Evolutionary conservation across 169 alveolate species (phyloP), one percentile per base, ranked within the genome.

Genomic region (Plasmodium blacklocki): DNA sequence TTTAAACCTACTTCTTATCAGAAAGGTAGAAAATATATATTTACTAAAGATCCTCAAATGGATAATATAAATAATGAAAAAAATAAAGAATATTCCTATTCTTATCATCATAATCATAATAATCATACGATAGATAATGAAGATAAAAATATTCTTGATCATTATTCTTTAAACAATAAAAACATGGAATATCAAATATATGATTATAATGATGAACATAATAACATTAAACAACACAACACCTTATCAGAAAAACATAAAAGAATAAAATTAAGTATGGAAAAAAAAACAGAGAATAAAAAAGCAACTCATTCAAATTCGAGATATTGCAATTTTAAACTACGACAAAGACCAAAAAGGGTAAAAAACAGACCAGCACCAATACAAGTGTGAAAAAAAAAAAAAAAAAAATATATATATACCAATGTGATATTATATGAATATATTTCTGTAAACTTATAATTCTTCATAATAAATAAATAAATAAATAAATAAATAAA

Each of bases 281-380:
- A 73, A 60, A 58, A 85, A 85, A 59, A 50, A 23, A 85, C 92
- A 3, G 76, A 70, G 32, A 58, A 63, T 3, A 85, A 85, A 63
- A 85, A 85, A 32, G 14, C 49, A 2, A 58, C 68, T 3, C 58
- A 71, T 18, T 85, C 92, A 18, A 72, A 59, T 21, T 73, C 87
- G n/a, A 45, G 92, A 43, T 50, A 85, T 21, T 85, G 73, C 49
- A 85, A 85, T 64, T 85, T 85, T 66, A 85, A 85, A 63, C 15
- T 85, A 45, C 75, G 92, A 18, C 92, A 85, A 60, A 59, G 92
- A 73, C 87, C 92, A 7, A 85, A 85, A 66, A 23, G 92, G 9
- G 50, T 66, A 50, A 85, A 85, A 85, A 85, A 85, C 23, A 32
- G 19, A 12, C 66, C 87, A 32, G 73, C 23, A 18, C 49, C 29